Evolutionary conservation across 129 eudicot genomes (phyloP).

Genomic region (Arctium minus): DNA sequence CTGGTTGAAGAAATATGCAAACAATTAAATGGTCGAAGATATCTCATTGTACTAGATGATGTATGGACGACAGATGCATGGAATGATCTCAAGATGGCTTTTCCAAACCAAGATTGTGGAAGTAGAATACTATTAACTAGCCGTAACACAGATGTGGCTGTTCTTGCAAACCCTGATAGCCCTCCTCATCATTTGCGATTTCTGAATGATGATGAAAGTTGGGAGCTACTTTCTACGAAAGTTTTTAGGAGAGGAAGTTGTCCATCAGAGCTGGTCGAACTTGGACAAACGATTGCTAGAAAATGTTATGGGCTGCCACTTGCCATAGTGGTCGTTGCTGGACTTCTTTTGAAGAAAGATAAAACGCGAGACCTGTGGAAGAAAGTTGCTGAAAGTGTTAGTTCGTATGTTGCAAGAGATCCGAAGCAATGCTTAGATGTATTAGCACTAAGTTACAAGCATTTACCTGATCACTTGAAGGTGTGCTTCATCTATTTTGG

Average conservation of each 20-base stretch:
- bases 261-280: slow-evolving; percentile 28
- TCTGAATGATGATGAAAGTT: slow-evolving; percentile 30
- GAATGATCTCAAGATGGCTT: slow-evolving; percentile 37
- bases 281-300: slow-evolving; percentile 30
- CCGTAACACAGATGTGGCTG: slow-evolving; percentile 42
- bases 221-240: slow-evolving; percentile 31
- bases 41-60: slow-evolving; percentile 58
- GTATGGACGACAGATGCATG: slow-evolving; percentile 46
- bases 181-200: slow-evolving; percentile 30
- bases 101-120: slow-evolving; percentile 32
- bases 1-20: slow-evolving; percentile 30
- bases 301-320: slow-evolving; percentile 44
- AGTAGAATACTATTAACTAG: slow-evolving; percentile 51
- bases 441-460: slow-evolving; percentile 30
- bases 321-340: slow-evolving; percentile 43
- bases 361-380: slow-evolving; percentile 42
- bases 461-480: slow-evolving; percentile 46
- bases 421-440: slow-evolving; percentile 38
- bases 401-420: slow-evolving; percentile 47
- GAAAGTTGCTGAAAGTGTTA: slow-evolving; percentile 42
- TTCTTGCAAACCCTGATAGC: slow-evolving; percentile 20
- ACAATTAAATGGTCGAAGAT: slow-evolving; percentile 26
- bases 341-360: slow-evolving; percentile 36
- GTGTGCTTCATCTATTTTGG: slow-evolving; percentile 49
- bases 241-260: slow-evolving; percentile 25